Evolutionary conservation across 2,329 filamentous ascomycete genomes (phyloP), one percentile per base, ranked within the genome.

Genomic region (Ilyonectria sp.): DNA sequence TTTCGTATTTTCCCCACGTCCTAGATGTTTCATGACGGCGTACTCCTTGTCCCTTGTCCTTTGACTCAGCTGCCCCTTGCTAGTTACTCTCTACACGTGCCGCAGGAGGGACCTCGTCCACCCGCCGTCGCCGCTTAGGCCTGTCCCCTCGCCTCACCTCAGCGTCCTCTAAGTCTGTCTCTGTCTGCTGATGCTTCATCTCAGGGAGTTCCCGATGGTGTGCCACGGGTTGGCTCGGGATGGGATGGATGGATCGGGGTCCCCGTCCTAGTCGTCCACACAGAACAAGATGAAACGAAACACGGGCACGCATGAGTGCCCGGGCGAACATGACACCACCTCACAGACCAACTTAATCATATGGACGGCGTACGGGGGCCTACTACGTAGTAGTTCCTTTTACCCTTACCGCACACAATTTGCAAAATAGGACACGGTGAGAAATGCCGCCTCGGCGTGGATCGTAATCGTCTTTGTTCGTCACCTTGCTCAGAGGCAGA

Each of bases 1-100:
- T 72, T 73, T 74, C 73, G 71, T 75, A 75, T 75, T 73, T 75
- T 75, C 73, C 73, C 73, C 73, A 75, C 67, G 71, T 73, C 70
- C 49, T 62, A 68, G 46, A 75, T 75, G 73, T 75, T 75, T 75
- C 74, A 75, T 72, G 60, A 69, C 43, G 67, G 57, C 60, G 65
- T 52, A 44, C 63, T 68, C 69, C 72, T 68, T 69, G 67, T 65
- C 52, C 58, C 58, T 44, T 46, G 13, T 40, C 37, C 37, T 43
- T 43, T 17, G 15, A 55, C 40, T 52, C 47, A 57, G 52, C 26
- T 54, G 37, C 40, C 57, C 55, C 68, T 64, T 60, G 59, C 57
- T 60, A 33, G 44, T 31, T 53, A 23, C 26, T 40, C 19, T 57
- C n/a, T 17, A 74, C 72, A 74, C 71, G 70, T 74, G 72, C 72